Percentiles rank a stretch among this genome's conserved stretches.
These are phyloP conservation scores for Lagenaria siceraria DNA, from an alignment of 306 rosid genomes.

Conservation along the genomic window DNA sequence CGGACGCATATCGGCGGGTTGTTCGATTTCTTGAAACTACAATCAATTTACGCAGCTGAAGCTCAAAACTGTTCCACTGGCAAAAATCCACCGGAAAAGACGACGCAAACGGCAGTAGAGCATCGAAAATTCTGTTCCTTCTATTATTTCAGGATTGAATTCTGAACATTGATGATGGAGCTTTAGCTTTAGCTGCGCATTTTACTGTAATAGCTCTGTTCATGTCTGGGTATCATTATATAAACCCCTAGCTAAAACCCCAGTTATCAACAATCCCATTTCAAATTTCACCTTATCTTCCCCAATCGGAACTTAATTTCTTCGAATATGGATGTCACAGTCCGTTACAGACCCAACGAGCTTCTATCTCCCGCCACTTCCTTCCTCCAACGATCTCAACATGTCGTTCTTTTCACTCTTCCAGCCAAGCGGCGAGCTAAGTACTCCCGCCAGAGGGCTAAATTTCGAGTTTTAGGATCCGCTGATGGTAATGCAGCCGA, in stretches of 20 bases:
- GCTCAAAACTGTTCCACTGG: neutral
- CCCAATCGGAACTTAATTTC: neutral
- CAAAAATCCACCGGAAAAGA: neutral
- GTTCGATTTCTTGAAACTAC: neutral
- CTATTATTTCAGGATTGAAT: neutral
- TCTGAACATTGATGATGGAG: neutral
- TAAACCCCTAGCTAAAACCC: conserved; percentile 8
- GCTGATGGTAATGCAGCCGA: conserved; percentile 33
- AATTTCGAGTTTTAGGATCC: conserved; percentile 46
- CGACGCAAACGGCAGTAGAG: neutral
- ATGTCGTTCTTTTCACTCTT: conserved; percentile 23
- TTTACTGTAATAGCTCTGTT: neutral
- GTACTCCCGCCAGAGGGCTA: conserved; percentile 22
- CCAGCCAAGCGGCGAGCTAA: conserved; percentile 17
- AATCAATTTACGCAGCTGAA: neutral
- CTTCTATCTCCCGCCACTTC: conserved; percentile 31
- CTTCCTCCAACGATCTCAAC: conserved; percentile 18
- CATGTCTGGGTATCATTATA: too few relatives aligned
- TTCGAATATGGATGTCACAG: conserved; percentile 33
- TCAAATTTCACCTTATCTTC: neutral
- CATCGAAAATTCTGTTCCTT: neutral
- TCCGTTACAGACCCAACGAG: conserved; percentile 32
- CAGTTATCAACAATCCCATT: neutral
- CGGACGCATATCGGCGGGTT: neutral
- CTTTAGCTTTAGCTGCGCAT: neutral